Conservation (phyloP, 2,329 filamentous ascomycete genomes). For the Verticillium longisporum region DNA sequence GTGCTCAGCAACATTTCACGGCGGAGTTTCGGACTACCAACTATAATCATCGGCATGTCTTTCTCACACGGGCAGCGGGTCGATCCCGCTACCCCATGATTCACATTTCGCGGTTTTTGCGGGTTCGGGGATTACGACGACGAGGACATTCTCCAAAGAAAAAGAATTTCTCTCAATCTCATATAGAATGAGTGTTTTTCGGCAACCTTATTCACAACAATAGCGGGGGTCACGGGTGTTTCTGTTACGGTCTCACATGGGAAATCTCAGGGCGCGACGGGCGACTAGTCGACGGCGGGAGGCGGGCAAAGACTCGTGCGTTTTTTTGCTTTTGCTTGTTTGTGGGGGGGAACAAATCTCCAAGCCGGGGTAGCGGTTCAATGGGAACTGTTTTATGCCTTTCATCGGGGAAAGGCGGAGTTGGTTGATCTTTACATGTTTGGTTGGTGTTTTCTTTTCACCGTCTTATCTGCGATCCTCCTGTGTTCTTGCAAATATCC, state of each 20-base stretch:
- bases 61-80: constrained; percentile 26
- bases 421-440: constrained; percentile 23
- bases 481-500: constrained; percentile 1
- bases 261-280: constrained; percentile 15
- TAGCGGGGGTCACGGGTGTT: constrained; percentile 23
- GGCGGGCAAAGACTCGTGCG: constrained; percentile 19
- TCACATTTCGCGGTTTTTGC: not conserved
- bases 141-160: constrained; percentile 22
- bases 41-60: constrained; percentile 16
- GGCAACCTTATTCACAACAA: constrained; percentile 14
- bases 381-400: constrained; percentile 13
- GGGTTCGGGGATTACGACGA: constrained; percentile 15
- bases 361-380: constrained; percentile 13
- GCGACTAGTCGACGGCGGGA: constrained; percentile 11
- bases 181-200: constrained; percentile 43
- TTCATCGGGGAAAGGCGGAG: constrained; percentile 23
- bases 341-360: not conserved
- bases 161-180: constrained; percentile 32
- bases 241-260: constrained; percentile 28
- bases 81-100: constrained; percentile 1
- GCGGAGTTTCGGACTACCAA: constrained; percentile 32
- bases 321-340: constrained; percentile 19
- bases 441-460: not conserved
- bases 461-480: not conserved
- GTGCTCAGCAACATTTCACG: constrained; percentile 29